phyloP scores from a whole-genome alignment of 2,329 filamentous ascomycete genomes.

The Trichoderma asperellum region DNA sequence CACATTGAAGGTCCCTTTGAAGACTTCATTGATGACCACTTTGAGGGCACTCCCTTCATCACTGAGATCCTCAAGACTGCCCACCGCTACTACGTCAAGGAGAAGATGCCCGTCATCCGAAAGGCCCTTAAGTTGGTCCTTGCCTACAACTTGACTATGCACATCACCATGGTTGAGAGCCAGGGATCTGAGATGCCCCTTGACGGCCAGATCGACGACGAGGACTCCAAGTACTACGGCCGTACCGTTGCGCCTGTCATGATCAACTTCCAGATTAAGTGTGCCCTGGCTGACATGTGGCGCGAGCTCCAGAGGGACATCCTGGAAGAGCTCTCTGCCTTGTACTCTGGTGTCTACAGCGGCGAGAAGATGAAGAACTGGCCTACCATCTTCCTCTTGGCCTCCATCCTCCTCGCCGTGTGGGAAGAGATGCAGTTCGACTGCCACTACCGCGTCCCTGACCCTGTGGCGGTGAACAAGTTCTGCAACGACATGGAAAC shows the following conservation, averaged over 20 bases:
- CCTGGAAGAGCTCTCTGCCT: slow-evolving; percentile 84
- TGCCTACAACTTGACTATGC: slow-evolving; percentile 92
- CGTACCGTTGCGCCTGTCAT: slow-evolving; percentile 94
- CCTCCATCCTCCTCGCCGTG: slow-evolving; percentile 86
- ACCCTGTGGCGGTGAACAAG: slow-evolving; percentile 82
- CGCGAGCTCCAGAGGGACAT: slow-evolving; percentile 96
- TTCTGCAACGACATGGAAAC: slow-evolving; percentile 98
- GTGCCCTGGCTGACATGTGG: slow-evolving; percentile 96
- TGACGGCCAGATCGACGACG: slow-evolving; percentile 82
- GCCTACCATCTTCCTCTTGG: slow-evolving; percentile 98
- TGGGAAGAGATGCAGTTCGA: slow-evolving; percentile 99
- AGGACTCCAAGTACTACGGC: slow-evolving; percentile 83
- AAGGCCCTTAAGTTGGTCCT: slow-evolving; percentile 94
- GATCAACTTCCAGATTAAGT: slow-evolving; percentile 99
- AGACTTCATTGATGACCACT: slow-evolving; percentile 92
- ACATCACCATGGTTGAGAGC: slow-evolving; percentile 93
- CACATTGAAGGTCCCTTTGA: slow-evolving; percentile 93
- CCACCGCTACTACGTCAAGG: slow-evolving; percentile 88
- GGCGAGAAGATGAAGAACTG: slow-evolving; percentile 98
- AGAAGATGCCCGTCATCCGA: slow-evolving; percentile 85
- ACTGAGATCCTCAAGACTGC: slow-evolving; percentile 96
- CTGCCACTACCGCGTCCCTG: slow-evolving; percentile 91
- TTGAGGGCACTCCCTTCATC: slow-evolving; percentile 91
- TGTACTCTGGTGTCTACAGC: slow-evolving; percentile 98
- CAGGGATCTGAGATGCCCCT: slow-evolving; percentile 78